Conservation (phyloP, 768 basidiomycete genomes). For the Xerocomellus chrysenteron region DNA sequence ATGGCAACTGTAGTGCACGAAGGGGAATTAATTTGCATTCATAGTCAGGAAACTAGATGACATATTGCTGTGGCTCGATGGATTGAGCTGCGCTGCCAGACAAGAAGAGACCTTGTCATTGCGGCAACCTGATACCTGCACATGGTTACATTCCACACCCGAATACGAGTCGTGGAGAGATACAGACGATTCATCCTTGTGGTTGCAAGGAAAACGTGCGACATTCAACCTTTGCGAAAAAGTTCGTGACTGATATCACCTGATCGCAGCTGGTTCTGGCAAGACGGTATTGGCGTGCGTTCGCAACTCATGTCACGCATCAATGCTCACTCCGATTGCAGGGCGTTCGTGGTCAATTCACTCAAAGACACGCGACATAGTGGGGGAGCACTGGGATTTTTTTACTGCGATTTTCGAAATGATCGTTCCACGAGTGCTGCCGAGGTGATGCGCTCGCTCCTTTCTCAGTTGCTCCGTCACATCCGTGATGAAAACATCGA, state of each 20-base stretch:
- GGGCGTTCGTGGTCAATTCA: conserved; percentile 9
- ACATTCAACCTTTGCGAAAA: neutral
- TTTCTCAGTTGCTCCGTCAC: conserved; percentile 13
- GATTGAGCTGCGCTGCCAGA: conserved; percentile 10
- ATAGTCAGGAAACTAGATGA: conserved; percentile 6
- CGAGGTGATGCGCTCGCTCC: conserved; percentile 15
- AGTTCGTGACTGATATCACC: neutral
- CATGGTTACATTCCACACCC: neutral
- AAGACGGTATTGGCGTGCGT: conserved; percentile 22
- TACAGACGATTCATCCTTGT: conserved; percentile 1
- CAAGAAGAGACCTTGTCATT: conserved; percentile 8
- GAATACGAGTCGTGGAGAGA: conserved; percentile 9
- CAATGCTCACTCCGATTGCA: neutral
- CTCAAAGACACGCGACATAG: neutral
- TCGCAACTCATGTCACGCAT: no score
- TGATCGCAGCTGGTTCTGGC: conserved; percentile 14
- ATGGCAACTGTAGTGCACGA: neutral
- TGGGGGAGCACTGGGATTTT: conserved; percentile 1
- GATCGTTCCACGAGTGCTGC: conserved; percentile 2
- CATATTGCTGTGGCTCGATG: conserved; percentile 9
- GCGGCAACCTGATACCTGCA: conserved; percentile 16
- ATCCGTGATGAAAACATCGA: neutral
- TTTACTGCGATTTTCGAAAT: conserved; percentile 20
- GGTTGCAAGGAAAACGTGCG: conserved; percentile 22
- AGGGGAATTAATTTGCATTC: neutral